Percentiles rank a stretch among this genome's conserved stretches.
phyloP scores from a whole-genome alignment of 768 basidiomycete genomes.

The Naganishia kalamii region DNA sequence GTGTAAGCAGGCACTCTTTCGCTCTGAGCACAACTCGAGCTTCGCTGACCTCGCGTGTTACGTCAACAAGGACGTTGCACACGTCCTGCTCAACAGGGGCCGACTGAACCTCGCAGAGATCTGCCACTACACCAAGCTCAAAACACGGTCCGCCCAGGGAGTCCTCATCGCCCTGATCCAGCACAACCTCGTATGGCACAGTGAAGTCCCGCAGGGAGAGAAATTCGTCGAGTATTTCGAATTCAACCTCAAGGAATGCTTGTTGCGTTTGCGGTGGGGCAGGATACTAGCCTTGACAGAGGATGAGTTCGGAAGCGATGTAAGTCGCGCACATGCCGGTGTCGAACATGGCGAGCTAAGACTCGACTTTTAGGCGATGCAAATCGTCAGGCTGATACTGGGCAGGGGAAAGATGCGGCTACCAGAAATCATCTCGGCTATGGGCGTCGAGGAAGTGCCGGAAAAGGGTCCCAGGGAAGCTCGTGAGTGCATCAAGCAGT shows the following conservation, averaged over 20 bases:
- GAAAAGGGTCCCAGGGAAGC: slow-evolving; percentile 48
- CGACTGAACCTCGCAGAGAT: slow-evolving; percentile 67
- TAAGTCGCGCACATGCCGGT: slow-evolving; percentile 47
- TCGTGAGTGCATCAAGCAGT: slow-evolving; percentile 47
- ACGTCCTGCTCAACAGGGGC: slow-evolving; percentile 70
- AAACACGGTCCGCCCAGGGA: slow-evolving; percentile 62
- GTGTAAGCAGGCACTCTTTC: slow-evolving; percentile 28
- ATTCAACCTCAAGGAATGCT: slow-evolving; percentile 74
- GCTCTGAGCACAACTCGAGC: neutral
- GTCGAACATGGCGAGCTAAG: slow-evolving; percentile 14
- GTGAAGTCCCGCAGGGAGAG: slow-evolving; percentile 62
- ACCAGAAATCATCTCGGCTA: slow-evolving; percentile 57
- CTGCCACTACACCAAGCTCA: slow-evolving; percentile 62
- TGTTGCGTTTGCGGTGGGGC: slow-evolving; percentile 75
- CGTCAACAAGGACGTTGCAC: slow-evolving; percentile 60
- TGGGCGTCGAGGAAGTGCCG: slow-evolving; percentile 40
- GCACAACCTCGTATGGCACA: slow-evolving; percentile 86
- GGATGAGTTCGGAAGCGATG: slow-evolving; percentile 63
- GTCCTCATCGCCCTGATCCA: slow-evolving; percentile 74
- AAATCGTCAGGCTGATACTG: slow-evolving; percentile 68
- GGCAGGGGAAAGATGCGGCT: slow-evolving; percentile 80
- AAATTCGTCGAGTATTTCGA: slow-evolving; percentile 62
- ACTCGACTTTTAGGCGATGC: slow-evolving; percentile 56
- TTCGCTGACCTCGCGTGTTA: neutral
- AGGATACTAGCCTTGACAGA: slow-evolving; percentile 70